Evolutionary conservation across 1,139 yeast genomes (phyloP).

Genomic region (Kluyveromyces sp.): DNA sequence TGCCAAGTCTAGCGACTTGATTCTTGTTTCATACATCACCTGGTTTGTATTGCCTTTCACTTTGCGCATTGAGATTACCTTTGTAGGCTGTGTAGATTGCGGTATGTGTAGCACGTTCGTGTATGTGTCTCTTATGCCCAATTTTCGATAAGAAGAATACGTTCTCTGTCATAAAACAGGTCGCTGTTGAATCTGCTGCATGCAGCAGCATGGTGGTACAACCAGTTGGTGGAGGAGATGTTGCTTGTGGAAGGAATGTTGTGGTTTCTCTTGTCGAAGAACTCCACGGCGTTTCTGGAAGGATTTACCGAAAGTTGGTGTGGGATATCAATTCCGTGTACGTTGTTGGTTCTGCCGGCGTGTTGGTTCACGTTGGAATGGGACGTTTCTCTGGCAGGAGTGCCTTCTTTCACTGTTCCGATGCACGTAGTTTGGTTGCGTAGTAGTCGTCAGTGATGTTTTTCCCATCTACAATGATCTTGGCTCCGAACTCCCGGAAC

Average conservation of each 20-base stretch:
- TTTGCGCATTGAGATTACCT: conserved; percentile 26
- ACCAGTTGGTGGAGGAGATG: conserved; percentile 72
- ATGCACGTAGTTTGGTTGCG: conserved; percentile 60
- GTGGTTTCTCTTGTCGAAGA: conserved; percentile 24
- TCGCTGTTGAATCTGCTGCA: conserved; percentile 62
- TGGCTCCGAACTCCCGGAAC: conserved; percentile 88
- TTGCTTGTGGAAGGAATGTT: conserved; percentile 35
- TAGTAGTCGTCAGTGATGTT: conserved; percentile 85
- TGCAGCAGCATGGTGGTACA: conserved; percentile 74
- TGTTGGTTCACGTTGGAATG: conserved; percentile 6
- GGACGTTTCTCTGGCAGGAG: conserved; percentile 54
- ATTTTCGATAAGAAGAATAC: conserved; percentile 34
- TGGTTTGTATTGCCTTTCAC: conserved; percentile 16
- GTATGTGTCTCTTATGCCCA: conserved; percentile 72
- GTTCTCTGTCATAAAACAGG: conserved; percentile 52
- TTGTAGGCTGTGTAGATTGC: conserved; percentile 62
- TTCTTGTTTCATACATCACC: conserved; percentile 44
- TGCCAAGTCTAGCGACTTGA: conserved; percentile 40
- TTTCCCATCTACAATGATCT: conserved; percentile 70
- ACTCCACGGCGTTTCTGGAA: conserved; percentile 28
- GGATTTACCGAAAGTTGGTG: conserved; percentile 18
- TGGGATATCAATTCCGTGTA: conserved; percentile 16
- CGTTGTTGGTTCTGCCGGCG: conserved; percentile 8
- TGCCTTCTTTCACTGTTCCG: conserved; percentile 70
- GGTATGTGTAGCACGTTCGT: conserved; percentile 76